Percentiles rank a stretch among this genome's conserved stretches.
Evolutionary conservation across 2,329 filamentous ascomycete genomes (phyloP).

Genomic region (Incumbomyces lentus): DNA sequence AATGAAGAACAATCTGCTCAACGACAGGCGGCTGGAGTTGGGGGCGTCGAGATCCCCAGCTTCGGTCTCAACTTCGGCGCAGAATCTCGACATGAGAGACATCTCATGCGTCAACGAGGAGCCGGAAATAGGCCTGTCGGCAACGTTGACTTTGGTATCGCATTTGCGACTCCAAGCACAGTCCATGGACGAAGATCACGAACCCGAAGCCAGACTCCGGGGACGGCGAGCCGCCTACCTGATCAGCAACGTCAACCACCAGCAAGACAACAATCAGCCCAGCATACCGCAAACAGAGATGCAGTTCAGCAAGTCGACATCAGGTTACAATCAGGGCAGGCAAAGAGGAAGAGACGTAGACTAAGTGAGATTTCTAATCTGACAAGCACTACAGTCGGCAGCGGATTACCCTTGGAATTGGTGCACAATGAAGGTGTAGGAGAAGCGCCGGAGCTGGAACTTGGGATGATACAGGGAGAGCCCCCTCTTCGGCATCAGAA

Average conservation of each 20-base stretch:
- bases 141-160: constrained; percentile 27
- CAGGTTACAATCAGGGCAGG: neutral
- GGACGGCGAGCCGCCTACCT: constrained; percentile 8
- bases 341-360: constrained; percentile 13
- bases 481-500: neutral
- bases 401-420: neutral
- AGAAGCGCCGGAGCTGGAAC: neutral
- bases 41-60: neutral
- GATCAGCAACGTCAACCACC: neutral
- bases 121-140: constrained; percentile 29
- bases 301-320: neutral
- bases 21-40: neutral
- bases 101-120: constrained; percentile 48
- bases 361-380: constrained; percentile 5
- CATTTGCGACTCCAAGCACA: constrained; percentile 27
- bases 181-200: constrained; percentile 14
- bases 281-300: neutral
- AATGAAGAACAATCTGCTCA: neutral
- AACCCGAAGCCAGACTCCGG: constrained; percentile 23
- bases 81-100: constrained; percentile 39
- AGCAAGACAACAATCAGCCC: constrained; percentile 3
- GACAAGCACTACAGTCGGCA: neutral
- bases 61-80: constrained; percentile 27
- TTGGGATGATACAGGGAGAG: neutral
- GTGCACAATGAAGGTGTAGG: neutral